These are phyloP conservation scores for Lasiodiplodia theobromae DNA, from an alignment of 2,329 filamentous ascomycete species.

Conservation along the genomic window DNA sequence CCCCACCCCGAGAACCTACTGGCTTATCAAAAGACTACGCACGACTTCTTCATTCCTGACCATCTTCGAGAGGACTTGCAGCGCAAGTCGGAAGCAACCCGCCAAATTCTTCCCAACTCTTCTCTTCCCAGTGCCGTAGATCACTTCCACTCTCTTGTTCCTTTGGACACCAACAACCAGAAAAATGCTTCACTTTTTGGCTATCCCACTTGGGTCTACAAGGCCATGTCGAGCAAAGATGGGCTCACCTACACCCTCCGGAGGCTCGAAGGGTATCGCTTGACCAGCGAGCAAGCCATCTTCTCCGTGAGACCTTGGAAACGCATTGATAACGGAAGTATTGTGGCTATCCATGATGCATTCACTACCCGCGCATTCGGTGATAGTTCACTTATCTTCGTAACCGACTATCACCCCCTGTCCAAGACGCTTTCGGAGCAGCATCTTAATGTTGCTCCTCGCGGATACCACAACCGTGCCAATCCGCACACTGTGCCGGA, in stretches of 20 bases:
- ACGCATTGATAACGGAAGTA: conserved; percentile 77
- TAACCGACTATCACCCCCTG: conserved; percentile 90
- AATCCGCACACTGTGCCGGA: conserved; percentile 40
- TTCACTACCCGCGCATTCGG: conserved; percentile 94
- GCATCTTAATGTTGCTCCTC: conserved; percentile 63
- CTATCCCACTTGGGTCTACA: conserved; percentile 93
- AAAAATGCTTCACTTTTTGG: conserved; percentile 83
- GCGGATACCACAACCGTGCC: conserved; percentile 30
- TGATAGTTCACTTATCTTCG: conserved; percentile 92
- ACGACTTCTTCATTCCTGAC: conserved; percentile 92
- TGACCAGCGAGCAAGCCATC: conserved; percentile 90
- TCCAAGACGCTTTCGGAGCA: conserved; percentile 89
- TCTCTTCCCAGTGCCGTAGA: conserved; percentile 79
- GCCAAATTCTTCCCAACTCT: conserved; percentile 82
- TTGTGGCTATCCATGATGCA: conserved; percentile 87
- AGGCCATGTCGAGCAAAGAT: conserved; percentile 87
- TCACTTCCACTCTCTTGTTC: conserved; percentile 90
- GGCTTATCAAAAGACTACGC: conserved; percentile 83
- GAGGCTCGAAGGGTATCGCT: conserved; percentile 84
- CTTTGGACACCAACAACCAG: conserved; percentile 81
- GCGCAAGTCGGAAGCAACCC: conserved; percentile 83
- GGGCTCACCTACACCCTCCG: conserved; percentile 88
- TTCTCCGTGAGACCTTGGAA: conserved; percentile 89
- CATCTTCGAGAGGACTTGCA: conserved; percentile 86
- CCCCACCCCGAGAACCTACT: conserved; percentile 82